Evolutionary conservation across 257 asterid species (phyloP), one percentile per base, ranked within the genome.

Genomic region (Schizonepeta tenuifolia): DNA sequence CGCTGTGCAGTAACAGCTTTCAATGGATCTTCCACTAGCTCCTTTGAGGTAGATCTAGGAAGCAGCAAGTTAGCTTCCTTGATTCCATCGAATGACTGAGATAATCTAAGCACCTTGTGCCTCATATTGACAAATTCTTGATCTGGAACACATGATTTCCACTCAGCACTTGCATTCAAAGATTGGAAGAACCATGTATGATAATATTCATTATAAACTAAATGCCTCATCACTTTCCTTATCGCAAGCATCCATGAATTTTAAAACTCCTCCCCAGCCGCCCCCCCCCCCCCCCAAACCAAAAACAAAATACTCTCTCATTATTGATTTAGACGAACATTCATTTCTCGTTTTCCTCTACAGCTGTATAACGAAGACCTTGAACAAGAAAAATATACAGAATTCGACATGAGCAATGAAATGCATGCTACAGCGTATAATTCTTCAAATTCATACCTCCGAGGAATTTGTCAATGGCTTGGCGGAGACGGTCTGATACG

Each of bases 1-100:
- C 99, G 82, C 79, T 86, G 87, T 4, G 98, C 79, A 85, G 72
- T 55, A 83, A 86, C 70, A 65, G 89, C 75, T 78, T 87, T 90
- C 36, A 89, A 75, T 58, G 96, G 97, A 78, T 91, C 95, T 69
- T 91, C 97, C 58, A 88, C 90, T 17, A 94, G 93, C 86, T 85
- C 91, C 75, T 82, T 88, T 0, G 97, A 85, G 60, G 95, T 89
- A 9, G 96, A 80, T 57, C 84, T 86, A 4, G 97, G 95, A 58
- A 94, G 87, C 69, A 89, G 85, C 81, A 82, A 80, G 81, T 91
- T 94, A 75, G 72, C 87, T 78, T 91, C 87, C 88, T 94, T 94
- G 49, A 94, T 89, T 72, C 79, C 86, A 43, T 81, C 80, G 75
- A 94, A 90, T 3, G 96, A 87, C 69, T 83, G 77, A 24, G 97